Base-by-base conservation (phyloP, 805 yeast genomes). In the Starmerella roubikii region DNA sequence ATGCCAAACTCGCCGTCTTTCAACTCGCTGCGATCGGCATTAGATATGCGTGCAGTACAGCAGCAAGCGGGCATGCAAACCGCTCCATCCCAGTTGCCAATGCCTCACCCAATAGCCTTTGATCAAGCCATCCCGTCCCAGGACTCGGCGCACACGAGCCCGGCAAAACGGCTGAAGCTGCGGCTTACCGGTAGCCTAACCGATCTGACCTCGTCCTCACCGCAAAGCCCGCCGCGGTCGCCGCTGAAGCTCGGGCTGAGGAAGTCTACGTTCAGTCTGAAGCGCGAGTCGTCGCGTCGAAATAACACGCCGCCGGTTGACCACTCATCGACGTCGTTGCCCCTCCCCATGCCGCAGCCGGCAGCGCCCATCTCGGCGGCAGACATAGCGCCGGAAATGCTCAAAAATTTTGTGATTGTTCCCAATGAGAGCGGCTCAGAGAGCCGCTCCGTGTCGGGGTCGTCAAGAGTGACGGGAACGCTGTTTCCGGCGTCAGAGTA, bases 401-500 rank as follows among this genome's bases (percentile, higher is more conserved):
- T 9, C 6, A 31, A 38, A 30, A 39, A 32, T 18, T 45, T 42
- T 44, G 37, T 45, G 3, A 45, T 45, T 4, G 21, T 45, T 11
- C 49, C 47, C 15, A 40, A 45, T 32, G 44, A 42, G n/a, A 45
- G 35, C 22, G 33, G 39, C n/a, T 42, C 43, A 15, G 48, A 44
- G 27, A 41, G 47, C 35, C 37, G 55, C 12, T 42, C 48, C 2
- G 51, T 41, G 2, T 50, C 54, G 0, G 53, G 49, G 5, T 52
- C 55, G 3, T 45, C 53, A 3, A 49, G 49, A 15, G 37, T 46
- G 6, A 47, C 52, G 10, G 49, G 48, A 11, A 18, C 30, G 4
- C 15, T 49, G 1, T 52, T 52, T 35, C 52, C 51, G 1, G 54
- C 53, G 2, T 40, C 55, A 1, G 54, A 52, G 36, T 52, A 50